These are phyloP conservation scores for Neurospora cerealis DNA, from an alignment of 495 filamentous ascomycete species.

Conservation along the genomic window DNA sequence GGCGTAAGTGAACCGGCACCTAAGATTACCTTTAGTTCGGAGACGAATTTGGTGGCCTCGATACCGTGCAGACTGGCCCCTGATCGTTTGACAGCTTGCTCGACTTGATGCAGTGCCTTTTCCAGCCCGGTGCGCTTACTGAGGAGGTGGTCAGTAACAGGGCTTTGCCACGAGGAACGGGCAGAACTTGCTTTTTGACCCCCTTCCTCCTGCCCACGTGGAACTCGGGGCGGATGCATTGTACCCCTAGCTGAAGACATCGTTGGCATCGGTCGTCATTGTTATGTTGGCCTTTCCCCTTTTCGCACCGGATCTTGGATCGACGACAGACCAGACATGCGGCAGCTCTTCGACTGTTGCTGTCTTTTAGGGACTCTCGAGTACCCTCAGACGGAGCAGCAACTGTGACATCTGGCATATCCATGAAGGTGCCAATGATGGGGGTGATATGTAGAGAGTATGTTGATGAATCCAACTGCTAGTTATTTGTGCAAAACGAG, in stretches of 20 bases:
- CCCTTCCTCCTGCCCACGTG: conserved; percentile 64
- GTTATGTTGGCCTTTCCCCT: conserved; percentile 24
- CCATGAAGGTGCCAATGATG: neutral
- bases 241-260: conserved; percentile 45
- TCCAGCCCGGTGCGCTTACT: conserved; percentile 66
- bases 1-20: conserved; percentile 17
- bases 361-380: conserved; percentile 14
- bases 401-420: conserved; percentile 7
- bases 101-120: conserved; percentile 63
- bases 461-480: neutral
- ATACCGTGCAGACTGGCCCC: conserved; percentile 36
- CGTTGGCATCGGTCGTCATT: conserved; percentile 48
- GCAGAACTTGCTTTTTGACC: conserved; percentile 55
- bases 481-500: conserved; percentile 1
- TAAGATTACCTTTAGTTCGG: conserved; percentile 46
- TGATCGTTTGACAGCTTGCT: conserved; percentile 59
- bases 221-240: conserved; percentile 58
- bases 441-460: neutral
- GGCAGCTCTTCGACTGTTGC: conserved; percentile 31
- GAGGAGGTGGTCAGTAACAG: neutral
- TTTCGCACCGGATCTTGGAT: conserved; percentile 58
- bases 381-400: conserved; percentile 3
- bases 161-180: neutral
- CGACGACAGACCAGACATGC: conserved; percentile 59
- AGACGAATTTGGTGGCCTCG: conserved; percentile 45